Evolutionary conservation across 2,329 filamentous ascomycete genomes (phyloP).

Genomic region (Verticillium dahliae): DNA sequence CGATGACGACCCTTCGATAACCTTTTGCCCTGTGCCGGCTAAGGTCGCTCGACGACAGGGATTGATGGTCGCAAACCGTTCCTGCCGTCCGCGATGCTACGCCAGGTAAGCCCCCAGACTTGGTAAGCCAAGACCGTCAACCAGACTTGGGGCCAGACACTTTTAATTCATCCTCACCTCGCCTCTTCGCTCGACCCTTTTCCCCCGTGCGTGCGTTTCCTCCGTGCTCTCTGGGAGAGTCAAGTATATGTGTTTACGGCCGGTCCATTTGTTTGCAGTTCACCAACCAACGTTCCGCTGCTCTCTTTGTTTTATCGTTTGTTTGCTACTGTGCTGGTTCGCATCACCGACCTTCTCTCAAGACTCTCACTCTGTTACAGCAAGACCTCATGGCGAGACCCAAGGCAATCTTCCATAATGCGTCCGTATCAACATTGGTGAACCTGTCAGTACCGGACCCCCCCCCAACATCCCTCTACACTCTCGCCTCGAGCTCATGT

Average conservation of each 20-base stretch:
- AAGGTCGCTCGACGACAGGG: not conserved
- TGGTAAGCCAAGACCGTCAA: not conserved
- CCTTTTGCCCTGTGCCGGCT: not conserved
- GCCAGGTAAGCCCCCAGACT: not conserved
- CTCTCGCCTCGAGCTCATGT: not conserved
- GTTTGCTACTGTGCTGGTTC: conserved; percentile 1
- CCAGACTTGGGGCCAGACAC: not conserved
- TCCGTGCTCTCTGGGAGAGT: conserved; percentile 12
- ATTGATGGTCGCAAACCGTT: not conserved
- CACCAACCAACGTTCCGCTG: not conserved
- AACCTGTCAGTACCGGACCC: conserved; percentile 5
- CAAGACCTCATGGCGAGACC: conserved; percentile 10
- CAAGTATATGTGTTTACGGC: conserved; percentile 2
- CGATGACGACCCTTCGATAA: not conserved
- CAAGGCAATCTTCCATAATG: conserved; percentile 6
- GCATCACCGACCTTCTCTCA: not conserved
- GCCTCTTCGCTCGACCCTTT: not conserved
- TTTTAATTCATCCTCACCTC: not conserved
- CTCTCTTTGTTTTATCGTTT: conserved; percentile 3
- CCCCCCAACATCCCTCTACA: not conserved
- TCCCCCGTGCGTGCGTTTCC: not conserved
- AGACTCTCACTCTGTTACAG: not conserved
- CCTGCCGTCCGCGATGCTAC: not conserved
- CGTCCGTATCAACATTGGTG: conserved; percentile 3
- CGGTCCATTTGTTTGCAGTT: conserved; percentile 1